Conservation (phyloP, 2,329 filamentous ascomycete species). For the Ceratocystis colombiana region DNA sequence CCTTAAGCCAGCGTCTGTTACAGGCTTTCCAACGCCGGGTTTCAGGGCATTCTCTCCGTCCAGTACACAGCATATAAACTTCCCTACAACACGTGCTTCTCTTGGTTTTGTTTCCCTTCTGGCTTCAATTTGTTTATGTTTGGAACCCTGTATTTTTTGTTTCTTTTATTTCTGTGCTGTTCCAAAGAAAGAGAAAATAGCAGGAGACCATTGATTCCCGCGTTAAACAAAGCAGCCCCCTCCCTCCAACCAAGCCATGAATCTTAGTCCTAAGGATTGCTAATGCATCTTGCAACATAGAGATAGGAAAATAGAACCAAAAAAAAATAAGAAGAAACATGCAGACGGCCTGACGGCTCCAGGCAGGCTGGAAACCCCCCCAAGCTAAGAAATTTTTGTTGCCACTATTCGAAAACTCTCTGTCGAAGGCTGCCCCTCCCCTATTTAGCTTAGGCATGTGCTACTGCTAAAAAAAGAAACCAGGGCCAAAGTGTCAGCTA, state of each 20-base stretch:
- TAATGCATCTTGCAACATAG: background rate
- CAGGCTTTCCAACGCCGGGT: background rate
- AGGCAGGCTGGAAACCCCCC: too few relatives aligned
- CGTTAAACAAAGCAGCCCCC: background rate
- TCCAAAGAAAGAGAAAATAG: background rate
- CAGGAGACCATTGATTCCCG: background rate
- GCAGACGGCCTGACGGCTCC: too few relatives aligned
- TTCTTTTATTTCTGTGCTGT: background rate
- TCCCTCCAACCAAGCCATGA: too few relatives aligned
- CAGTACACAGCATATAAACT: background rate
- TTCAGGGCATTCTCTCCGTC: background rate
- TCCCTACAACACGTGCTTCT: background rate
- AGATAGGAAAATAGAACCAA: background rate
- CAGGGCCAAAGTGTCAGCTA: background rate
- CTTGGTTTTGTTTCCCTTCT: background rate
- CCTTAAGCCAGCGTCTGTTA: too few relatives aligned
- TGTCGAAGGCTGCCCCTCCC: too few relatives aligned
- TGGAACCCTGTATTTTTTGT: background rate
- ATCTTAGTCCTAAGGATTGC: background rate
- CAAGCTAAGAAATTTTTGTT: too few relatives aligned
- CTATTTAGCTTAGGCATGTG: too few relatives aligned
- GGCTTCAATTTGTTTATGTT: background rate
- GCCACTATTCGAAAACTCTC: too few relatives aligned
- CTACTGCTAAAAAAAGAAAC: conserved; percentile 3
- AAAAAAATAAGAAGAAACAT: background rate